Evolutionary conservation across 1,284 basidiomycete genomes (phyloP), one percentile per base, ranked within the genome.

Genomic region (Rhodotorula sp.): DNA sequence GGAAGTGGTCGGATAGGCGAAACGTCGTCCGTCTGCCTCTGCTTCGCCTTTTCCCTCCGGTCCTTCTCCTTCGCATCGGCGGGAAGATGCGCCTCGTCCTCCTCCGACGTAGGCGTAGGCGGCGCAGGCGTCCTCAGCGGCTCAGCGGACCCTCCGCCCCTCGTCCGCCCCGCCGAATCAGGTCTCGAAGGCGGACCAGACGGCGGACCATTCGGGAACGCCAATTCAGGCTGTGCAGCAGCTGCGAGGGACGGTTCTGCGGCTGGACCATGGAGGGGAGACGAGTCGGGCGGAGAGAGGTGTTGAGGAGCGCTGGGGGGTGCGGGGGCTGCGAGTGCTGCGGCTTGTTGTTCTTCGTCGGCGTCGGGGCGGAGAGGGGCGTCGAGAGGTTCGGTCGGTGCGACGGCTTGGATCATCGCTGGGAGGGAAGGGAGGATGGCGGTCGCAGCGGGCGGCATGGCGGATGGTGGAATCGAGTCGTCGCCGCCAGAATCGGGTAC

Each of bases 401-500:
- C 54, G 58, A 63, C 48, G 15, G 56, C 56, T 11, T 64, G 29
- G 17, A 70, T 51, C n/a, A 60, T 54, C 5, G 68, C 68, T 1
- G 68, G 64, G 19, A 70, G 51, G 7, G 64, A 30, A 2, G 68
- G 68, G 1, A 64, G 48, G 2, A 39, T 30, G 0, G 68, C 58
- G 3, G 68, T 70, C 5, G 66, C 68, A 11, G 68, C 53, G 19
- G 68, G 68, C 15, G 68, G 64, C 61, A 64, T 66, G 1, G 64
- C 68, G 9, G 68, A 64, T 9, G 57, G 7, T 2, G 68, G 68
- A 22, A 63, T 64, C 17, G 36, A 29, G 34, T 51, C 59, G 29
- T 30, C 29, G 4, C 20, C 10, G 59, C 55, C 27, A 27, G 36
- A 11, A 51, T 27, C 11, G 36, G 34, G n/a, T 20, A 51, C 32